Conservation (phyloP, 202 grass and related monocot species). For the Schoenoplectus tabernaemontani region DNA sequence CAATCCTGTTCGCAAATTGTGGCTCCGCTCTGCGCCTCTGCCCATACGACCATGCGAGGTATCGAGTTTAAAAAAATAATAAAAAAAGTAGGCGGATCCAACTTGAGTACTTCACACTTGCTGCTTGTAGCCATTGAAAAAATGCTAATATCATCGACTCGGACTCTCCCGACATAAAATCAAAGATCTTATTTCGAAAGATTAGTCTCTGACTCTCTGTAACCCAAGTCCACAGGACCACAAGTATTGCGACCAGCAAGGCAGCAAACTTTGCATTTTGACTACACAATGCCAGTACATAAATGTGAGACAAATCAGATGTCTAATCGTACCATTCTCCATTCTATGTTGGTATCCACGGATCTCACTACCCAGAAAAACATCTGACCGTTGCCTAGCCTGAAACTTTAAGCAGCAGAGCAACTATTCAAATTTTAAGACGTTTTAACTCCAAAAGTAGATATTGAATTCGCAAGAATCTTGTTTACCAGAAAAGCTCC, state of each 20-base stretch:
- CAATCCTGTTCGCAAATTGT: too few relatives aligned
- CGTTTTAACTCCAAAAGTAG: background rate
- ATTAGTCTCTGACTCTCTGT: background rate
- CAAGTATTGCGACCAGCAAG: background rate
- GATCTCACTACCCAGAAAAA: background rate
- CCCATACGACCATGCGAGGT: too few relatives aligned
- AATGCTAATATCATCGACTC: background rate
- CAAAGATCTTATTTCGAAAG: background rate
- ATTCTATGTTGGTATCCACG: too few relatives aligned
- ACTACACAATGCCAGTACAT: background rate
- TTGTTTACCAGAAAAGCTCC: background rate
- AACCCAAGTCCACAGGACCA: background rate
- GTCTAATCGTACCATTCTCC: background rate
- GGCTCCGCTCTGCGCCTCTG: too few relatives aligned
- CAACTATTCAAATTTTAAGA: background rate
- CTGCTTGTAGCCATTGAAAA: background rate
- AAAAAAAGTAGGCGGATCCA: too few relatives aligned
- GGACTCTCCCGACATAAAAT: constrained; percentile 3
- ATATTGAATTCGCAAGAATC: background rate
- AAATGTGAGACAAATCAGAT: background rate
- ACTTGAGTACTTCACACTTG: background rate
- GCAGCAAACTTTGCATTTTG: background rate
- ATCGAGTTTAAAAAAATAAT: too few relatives aligned
- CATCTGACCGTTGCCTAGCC: background rate
- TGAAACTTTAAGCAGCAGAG: background rate